Base-by-base conservation (phyloP, 1,284 basidiomycete species). In the Abortiporus biennis region DNA sequence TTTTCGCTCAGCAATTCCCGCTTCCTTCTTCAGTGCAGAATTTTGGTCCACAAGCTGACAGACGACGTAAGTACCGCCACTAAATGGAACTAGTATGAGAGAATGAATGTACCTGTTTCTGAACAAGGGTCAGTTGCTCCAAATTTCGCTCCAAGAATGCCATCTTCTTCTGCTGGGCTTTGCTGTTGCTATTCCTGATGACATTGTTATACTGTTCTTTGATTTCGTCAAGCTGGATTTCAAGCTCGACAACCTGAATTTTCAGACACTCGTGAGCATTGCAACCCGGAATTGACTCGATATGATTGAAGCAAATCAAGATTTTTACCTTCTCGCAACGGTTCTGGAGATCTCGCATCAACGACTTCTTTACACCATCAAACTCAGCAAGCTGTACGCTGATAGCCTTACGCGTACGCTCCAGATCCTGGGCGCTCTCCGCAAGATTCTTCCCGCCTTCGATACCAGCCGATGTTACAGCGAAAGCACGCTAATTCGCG, bases 151-250 rank as follows among this genome's bases (percentile, higher is more conserved):
- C 95, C 45, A 99, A 67, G 76, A 98, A 95, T 22, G 92, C 91
- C 89, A 99, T 96, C 78, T 98, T 98, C 79, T 95, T 94, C 70
- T 97, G 93, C 60, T 99, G 96, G 3, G 94, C 89, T 64, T 96
- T 93, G 64, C 89, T 92, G 64, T 98, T 97, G 69, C 93, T 95
- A 59, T 94, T 95, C 49, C 93, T 85, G 52, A 98, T 92, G 42
- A 99, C 92, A 56, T 96, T 95, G 71, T 94, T 95, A 70, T 99
- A 99, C 63, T 99, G 94, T 67, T 99, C 96, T 63, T 92, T 92
- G 64, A 96, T 92, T 63, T 99, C 96, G 61, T 99, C 96, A 31
- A 99, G 72, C 62, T 98, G 95, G 54, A 99, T 98, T 67, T 99
- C 96, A 37, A 99, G 81, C 67, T 99, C 96, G 45, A 99, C 95